Evolutionary conservation across 2,329 filamentous ascomycete genomes (phyloP), one percentile per base, ranked within the genome.

Genomic region (Xylariaceae sp.): DNA sequence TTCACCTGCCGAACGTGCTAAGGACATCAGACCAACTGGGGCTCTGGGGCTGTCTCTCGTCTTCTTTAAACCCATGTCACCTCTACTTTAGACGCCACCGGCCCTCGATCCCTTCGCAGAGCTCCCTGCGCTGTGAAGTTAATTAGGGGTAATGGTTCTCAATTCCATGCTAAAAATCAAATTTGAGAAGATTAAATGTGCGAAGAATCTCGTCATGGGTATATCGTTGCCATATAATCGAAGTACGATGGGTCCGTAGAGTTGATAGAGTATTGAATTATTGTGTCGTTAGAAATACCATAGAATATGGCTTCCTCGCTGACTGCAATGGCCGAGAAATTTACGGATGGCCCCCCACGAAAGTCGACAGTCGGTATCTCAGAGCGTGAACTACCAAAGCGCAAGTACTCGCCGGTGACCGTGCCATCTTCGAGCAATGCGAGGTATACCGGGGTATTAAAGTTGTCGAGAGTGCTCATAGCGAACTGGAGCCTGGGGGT

Each of bases 301-400:
- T 60, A 61, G 40, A 61, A 55, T 48, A 54, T 56, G 16, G 49
- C 58, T 22, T 61, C 57, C 6, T 47, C 40, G 20, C 55, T 53
- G 45, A 59, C 52, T 4, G 58, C 53, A 43, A 61, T 58, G 21
- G 56, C 47, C 4, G 53, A 54, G 37, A 61, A 59, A 23, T 56
- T 58, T 17, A 38, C 38, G 14, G 42, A 39, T 20, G 58, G 58
- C 1, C 55, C 56, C 11, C 48, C 49, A 22, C 50, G 51, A 37
- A 60, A 58, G 4, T 51, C 41, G 36, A 60, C 35, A 4, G 16
- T 42, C n/a, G 22, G 21, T 5, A 47, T 39, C 3, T 11, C 4
- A 17, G 41, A 6, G 10, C 22, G n/a, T n/a, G n/a, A 47, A 2
- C 14, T 23, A 14, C 14, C 8, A 29, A 7, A 4, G 6, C 39